These are phyloP conservation scores for Platanthera guangdongensis DNA, from an alignment of 106 monocot genomes.

Conservation along the genomic window DNA sequence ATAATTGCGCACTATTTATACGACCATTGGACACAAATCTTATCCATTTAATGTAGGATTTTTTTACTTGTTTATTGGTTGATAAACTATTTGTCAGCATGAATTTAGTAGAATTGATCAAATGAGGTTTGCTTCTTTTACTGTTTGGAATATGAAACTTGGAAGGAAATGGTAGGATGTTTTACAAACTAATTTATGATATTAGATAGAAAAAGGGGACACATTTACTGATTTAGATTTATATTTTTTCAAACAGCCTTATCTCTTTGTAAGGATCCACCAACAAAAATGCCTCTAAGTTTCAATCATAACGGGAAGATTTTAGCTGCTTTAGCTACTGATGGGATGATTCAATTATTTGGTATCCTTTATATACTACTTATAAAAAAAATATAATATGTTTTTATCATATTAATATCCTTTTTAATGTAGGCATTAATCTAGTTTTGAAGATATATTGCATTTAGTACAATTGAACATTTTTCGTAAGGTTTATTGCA, in stretches of 20 bases:
- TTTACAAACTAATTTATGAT: neutral
- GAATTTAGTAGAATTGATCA: too few relatives aligned
- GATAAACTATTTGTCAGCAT: too few relatives aligned
- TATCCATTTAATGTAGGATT: too few relatives aligned
- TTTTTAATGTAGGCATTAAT: neutral
- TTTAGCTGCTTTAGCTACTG: constrained; percentile 80
- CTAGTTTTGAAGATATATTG: neutral
- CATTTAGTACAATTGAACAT: neutral
- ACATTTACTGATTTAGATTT: constrained; percentile 10
- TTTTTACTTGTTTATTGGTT: too few relatives aligned
- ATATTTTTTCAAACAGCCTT: constrained; percentile 64
- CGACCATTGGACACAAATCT: too few relatives aligned
- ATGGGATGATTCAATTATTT: constrained; percentile 98
- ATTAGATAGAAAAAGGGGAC: neutral
- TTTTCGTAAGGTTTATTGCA: neutral
- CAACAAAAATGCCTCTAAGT: constrained; percentile 78
- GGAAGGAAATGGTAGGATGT: constrained; percentile 61
- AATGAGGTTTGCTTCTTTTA: too few relatives aligned
- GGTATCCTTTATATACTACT: constrained; percentile 32
- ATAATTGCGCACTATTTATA: too few relatives aligned
- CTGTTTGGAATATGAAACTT: too few relatives aligned
- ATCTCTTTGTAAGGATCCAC: constrained; percentile 95
- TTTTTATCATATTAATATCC: neutral
- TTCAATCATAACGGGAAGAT: constrained; percentile 99
- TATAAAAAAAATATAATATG: neutral